Evolutionary conservation across 148 eudicot species (phyloP), one percentile per base, ranked within the genome.

Genomic region (Talinum fruticosum): DNA sequence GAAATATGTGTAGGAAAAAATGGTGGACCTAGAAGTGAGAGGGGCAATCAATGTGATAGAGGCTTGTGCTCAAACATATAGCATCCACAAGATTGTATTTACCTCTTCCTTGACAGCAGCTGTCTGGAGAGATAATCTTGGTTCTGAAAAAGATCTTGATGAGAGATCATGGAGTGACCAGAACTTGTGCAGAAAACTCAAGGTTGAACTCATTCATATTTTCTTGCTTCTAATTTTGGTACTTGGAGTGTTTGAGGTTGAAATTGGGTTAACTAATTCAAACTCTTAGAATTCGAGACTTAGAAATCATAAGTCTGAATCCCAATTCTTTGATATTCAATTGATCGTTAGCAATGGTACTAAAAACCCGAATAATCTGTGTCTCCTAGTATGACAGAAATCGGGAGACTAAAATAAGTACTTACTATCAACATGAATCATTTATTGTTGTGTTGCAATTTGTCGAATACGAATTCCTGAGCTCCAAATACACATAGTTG

Each of bases 1-100:
- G 36, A 65, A 69, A 69, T 57, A 26, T 16, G 64, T 14, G 30
- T 53, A 83, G 86, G 86, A 83, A 37, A 36, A 73, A 76, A 57
- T 73, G 80, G 83, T 83, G 73, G 83, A 83, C 74, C 74, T 83
- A 66, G 86, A 83, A 53, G 79, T 78, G 35, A 76, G 86, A 72
- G 86, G 83, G 30, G 83, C 76, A n/a, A 83, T 80, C 61, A 83
- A 83, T 74, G 80, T 80, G 71, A 82, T 83, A 53, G 86, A 83
- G 69, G 86, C 86, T 4, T 83, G 83, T 73, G 86, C 86, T 36
- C 86, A 80, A 69, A 80, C 86, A 69, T 67, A 33, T 19, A 73
- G 83, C 28, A 77, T 83, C 69, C 57, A 83, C 45, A 76, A 76
- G 77, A 80, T 83, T 66, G 83, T 83, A 23, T 83, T 65, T 79